phyloP scores from a whole-genome alignment of 805 yeast species.

The Grigorovia yakushimaensis region DNA sequence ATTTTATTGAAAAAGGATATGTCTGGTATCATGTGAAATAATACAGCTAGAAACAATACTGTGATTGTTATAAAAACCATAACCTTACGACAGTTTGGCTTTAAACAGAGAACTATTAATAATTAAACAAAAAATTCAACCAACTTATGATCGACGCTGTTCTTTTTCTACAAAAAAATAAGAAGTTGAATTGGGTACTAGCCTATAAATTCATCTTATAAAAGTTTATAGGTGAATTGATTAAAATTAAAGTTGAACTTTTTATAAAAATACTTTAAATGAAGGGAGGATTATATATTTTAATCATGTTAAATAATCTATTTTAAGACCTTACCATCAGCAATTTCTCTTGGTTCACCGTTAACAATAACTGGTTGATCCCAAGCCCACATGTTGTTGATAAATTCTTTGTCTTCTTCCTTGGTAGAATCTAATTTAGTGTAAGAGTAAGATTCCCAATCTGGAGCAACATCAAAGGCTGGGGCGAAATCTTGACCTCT shows the following conservation, averaged over 20 bases:
- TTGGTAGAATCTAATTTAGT: conserved; percentile 72
- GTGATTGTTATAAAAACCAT: too few relatives aligned
- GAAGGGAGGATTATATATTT: background rate
- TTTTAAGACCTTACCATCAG: conserved; percentile 97
- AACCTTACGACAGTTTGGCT: too few relatives aligned
- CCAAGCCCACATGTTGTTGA: conserved; percentile 96
- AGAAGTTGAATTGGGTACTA: too few relatives aligned
- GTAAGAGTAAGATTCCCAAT: conserved; percentile 85
- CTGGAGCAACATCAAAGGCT: conserved; percentile 95
- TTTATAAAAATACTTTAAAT: background rate
- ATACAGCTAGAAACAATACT: too few relatives aligned
- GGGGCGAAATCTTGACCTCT: conserved; percentile 89
- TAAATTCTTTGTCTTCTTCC: conserved; percentile 67
- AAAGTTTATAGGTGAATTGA: too few relatives aligned
- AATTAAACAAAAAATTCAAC: too few relatives aligned
- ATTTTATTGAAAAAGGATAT: too few relatives aligned
- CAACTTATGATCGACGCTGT: too few relatives aligned
- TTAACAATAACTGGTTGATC: conserved; percentile 79
- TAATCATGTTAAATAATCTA: conserved; percentile 19
- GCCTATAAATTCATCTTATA: too few relatives aligned
- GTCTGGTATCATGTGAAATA: too few relatives aligned
- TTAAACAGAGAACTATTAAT: too few relatives aligned
- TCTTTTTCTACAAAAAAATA: too few relatives aligned
- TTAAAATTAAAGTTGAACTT: background rate
- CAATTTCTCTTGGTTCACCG: conserved; percentile 81